A percentile compares a stretch with the other conserved stretches of the same genome.
phyloP scores from a whole-genome alignment of 1,284 basidiomycete species.

The Ustilago nuda region DNA sequence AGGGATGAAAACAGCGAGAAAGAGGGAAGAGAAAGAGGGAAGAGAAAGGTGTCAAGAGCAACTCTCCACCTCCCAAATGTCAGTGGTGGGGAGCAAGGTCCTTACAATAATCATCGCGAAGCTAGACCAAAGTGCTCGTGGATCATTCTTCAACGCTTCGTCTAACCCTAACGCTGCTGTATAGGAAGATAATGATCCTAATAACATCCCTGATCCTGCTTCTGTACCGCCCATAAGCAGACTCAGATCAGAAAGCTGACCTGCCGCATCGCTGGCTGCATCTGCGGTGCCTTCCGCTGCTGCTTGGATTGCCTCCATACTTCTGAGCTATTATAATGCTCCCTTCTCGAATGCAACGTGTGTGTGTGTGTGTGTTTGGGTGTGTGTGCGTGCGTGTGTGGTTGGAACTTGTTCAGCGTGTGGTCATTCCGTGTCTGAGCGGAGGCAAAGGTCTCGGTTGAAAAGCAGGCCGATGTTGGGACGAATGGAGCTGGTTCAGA shows the following conservation, averaged over 20 bases:
- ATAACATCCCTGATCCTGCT: not conserved
- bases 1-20: not conserved
- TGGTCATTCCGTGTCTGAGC: not conserved
- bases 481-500: too few species aligned
- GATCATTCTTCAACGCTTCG: slow-evolving; percentile 41
- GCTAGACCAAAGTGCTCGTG: slow-evolving; percentile 46
- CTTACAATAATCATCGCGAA: slow-evolving; percentile 56
- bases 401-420: not conserved
- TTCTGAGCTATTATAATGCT: not conserved
- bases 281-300: not conserved
- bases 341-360: not conserved
- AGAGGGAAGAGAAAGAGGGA: not conserved
- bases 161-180: slow-evolving; percentile 1
- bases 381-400: slow-evolving; percentile 6
- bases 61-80: not conserved
- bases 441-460: too few species aligned
- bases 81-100: not conserved
- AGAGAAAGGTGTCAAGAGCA: not conserved
- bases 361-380: not conserved
- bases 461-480: not conserved
- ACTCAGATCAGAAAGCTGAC: slow-evolving; percentile 13
- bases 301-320: not conserved
- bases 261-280: not conserved
- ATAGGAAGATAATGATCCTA: not conserved
- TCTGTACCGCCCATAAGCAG: slow-evolving; percentile 39